Evolutionary conservation across 2,329 filamentous ascomycete genomes (phyloP), one percentile per base, ranked within the genome.

Genomic region (Zymoseptoria ardabiliae): DNA sequence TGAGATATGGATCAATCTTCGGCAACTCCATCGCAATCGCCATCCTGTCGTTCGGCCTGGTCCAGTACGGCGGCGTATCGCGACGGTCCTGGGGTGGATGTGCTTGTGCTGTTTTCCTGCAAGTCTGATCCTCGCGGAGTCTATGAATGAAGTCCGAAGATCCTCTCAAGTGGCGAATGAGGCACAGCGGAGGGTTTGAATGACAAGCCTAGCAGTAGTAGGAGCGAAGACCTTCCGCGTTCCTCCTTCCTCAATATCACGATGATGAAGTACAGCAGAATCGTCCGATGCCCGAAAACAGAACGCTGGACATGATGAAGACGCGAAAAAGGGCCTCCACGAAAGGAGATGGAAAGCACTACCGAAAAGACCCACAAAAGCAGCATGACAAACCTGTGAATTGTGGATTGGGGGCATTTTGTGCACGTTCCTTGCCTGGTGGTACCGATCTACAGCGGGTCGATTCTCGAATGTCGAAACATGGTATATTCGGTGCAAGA

Each of bases 1-100:
- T 77, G 50, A 77, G 69, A 49, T 72, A 69, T 1, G 71, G 68
- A 49, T 71, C 62, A 22, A 72, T 66, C 6, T 45, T 51, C 0
- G 59, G 25, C 13, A 45, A n/a, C 4, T 25, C 41, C 55, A 55
- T 58, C 6, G 21, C 35, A 28, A 28, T n/a, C 8, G 51, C 35
- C 35, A 45, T 45, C 2, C 4, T 45, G 2, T 45, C 13, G 35
- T n/a, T 45, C 35, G 7, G 5, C 6, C 17, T 7, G 35, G 17
- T 45, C 35, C 2, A 17, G 13, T 17, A 6, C 13, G 11, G 35
- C 35, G 35, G 35, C 35, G 35, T 45, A 7, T 45, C 6, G 35
- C 35, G 11, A 17, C 6, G 17, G 35, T 17, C 17, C 35, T 45
- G 35, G 13, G 17, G 35, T 45, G 35, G 6, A 7, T 45, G 3